Evolutionary conservation across 208 protist species (phyloP).

Genomic region (Novymonas esmeraldas): DNA sequence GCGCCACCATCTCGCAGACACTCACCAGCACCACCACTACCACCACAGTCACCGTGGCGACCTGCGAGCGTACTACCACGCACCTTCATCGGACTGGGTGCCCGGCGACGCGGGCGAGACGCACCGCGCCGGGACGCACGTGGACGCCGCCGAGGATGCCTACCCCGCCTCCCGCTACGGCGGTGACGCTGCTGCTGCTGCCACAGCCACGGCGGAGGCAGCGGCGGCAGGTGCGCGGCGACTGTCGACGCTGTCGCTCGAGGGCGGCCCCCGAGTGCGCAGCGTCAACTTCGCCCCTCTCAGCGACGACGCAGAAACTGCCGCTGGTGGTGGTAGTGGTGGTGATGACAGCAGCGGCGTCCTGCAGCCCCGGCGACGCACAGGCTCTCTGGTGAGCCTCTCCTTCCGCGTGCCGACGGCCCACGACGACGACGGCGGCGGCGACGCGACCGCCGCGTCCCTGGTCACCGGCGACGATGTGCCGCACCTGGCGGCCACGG

Average conservation of each 20-base stretch:
- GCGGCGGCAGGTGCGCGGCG: not conserved
- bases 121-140: no score
- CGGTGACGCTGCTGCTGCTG: no score
- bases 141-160: not conserved
- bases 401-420: no score
- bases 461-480: not conserved
- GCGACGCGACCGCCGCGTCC: not conserved
- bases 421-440: not conserved
- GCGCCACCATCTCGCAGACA: no score
- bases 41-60: not conserved
- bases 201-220: not conserved
- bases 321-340: no score
- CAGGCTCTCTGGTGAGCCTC: no score
- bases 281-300: constrained; percentile 16
- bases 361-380: no score
- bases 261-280: constrained; percentile 6
- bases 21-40: not conserved
- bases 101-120: not conserved
- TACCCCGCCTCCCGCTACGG: no score
- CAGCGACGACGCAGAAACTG: not conserved
- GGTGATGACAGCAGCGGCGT: no score
- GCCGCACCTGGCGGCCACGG: not conserved
- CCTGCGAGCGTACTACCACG: not conserved
- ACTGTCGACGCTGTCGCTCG: not conserved
- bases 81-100: not conserved